Evolutionary conservation across 306 rosid genomes (phyloP).

Genomic region (Crotalaria pallida): DNA sequence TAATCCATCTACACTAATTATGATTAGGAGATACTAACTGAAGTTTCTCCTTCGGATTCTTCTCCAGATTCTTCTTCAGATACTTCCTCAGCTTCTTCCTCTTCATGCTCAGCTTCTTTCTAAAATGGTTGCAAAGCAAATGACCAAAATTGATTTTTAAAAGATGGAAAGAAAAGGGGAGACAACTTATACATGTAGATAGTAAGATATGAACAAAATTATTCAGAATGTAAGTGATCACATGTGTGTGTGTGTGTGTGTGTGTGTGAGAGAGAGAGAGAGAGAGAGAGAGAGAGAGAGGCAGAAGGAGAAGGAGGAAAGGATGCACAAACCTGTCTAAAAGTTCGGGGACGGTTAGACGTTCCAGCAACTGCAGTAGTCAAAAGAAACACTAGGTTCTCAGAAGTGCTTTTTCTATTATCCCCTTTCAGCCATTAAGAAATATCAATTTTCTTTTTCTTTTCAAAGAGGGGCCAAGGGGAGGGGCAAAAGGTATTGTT

Average conservation of each 20-base stretch:
- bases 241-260: neutral
- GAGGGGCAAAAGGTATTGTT: neutral
- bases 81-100: constrained; percentile 46
- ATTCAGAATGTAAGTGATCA: neutral
- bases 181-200: neutral
- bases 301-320: neutral
- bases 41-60: constrained; percentile 58
- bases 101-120: constrained; percentile 61
- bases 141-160: neutral
- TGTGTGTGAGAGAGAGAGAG: too few species aligned
- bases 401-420: neutral
- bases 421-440: neutral
- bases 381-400: constrained; percentile 26
- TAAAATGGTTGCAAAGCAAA: constrained; percentile 28
- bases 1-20: neutral
- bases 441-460: constrained; percentile 8
- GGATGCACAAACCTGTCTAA: constrained; percentile 51
- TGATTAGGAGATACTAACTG: constrained; percentile 29
- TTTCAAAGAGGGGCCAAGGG: neutral
- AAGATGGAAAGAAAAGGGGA: neutral
- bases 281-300: constrained; percentile 2
- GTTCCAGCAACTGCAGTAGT: constrained; percentile 78
- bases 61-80: constrained; percentile 50
- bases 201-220: neutral
- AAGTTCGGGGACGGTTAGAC: constrained; percentile 68